Conservation (phyloP, 176 grass and related monocot genomes). For the Avena sativa region DNA sequence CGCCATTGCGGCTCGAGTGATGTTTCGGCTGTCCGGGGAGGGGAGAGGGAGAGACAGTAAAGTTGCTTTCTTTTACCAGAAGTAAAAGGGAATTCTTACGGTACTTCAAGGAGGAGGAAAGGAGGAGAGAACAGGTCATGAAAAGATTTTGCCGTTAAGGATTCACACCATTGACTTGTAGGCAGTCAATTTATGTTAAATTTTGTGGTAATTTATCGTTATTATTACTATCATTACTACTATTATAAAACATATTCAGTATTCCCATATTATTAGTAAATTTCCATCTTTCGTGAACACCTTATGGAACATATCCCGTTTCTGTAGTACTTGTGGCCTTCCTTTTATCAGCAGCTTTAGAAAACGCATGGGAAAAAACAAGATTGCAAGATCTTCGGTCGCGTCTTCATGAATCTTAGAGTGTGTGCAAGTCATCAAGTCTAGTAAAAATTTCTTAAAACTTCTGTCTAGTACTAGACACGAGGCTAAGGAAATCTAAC, state of each 20-base stretch:
- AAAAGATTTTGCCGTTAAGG: background rate
- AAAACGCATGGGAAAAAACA: background rate
- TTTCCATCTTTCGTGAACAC: background rate
- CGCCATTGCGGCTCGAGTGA: constrained; percentile 37
- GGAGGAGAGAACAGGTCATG: background rate
- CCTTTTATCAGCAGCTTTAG: background rate
- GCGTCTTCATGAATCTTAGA: background rate
- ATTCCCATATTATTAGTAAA: no score
- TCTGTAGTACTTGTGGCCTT: background rate
- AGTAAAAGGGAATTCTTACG: background rate
- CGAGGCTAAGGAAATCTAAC: no score
- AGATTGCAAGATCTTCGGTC: background rate
- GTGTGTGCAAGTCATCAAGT: no score
- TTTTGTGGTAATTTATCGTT: background rate
- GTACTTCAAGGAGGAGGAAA: background rate
- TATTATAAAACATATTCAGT: no score
- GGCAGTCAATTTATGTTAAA: background rate
- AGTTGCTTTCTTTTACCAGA: background rate
- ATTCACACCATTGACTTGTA: background rate
- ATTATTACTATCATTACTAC: no score
- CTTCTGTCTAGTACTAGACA: no score
- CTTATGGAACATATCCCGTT: background rate
- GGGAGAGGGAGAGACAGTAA: background rate
- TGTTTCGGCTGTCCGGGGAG: background rate
- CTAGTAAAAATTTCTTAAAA: no score